phyloP scores from a whole-genome alignment of 225 moss, liverwort and hornwort genomes.

The Physcomitrellopsis africana region DNA sequence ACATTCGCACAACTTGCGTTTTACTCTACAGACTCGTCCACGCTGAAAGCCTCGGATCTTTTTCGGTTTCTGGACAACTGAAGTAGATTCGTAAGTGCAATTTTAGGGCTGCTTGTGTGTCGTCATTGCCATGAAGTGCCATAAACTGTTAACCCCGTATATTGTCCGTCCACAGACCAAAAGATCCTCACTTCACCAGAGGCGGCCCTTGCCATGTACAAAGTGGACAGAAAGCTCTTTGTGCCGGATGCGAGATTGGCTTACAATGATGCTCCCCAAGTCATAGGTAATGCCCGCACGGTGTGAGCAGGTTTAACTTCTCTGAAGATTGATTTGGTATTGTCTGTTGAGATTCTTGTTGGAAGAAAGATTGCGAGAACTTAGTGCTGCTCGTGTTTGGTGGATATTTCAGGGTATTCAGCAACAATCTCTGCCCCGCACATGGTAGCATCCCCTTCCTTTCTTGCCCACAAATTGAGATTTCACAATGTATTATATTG shows the following conservation, averaged over 20 bases:
- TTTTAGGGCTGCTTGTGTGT: neutral
- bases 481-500: neutral
- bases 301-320: conserved; percentile 43
- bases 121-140: neutral
- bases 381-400: neutral
- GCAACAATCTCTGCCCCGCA: conserved; percentile 97
- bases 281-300: conserved; percentile 63
- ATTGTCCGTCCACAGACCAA: conserved; percentile 56
- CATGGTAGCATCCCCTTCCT: conserved; percentile 50
- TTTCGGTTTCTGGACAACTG: neutral
- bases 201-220: conserved; percentile 79
- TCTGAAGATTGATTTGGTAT: neutral
- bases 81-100: neutral
- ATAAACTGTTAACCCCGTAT: too few species aligned
- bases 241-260: conserved; percentile 77
- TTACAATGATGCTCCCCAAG: conserved; percentile 93
- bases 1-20: neutral
- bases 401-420: conserved; percentile 43
- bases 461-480: neutral
- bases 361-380: neutral
- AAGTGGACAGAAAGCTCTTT: conserved; percentile 88
- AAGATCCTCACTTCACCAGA: conserved; percentile 84
- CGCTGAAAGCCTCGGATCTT: neutral
- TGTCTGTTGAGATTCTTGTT: neutral
- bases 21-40: neutral